phyloP scores from a whole-genome alignment of 441 rosid species.

The Geranium incanum region DNA sequence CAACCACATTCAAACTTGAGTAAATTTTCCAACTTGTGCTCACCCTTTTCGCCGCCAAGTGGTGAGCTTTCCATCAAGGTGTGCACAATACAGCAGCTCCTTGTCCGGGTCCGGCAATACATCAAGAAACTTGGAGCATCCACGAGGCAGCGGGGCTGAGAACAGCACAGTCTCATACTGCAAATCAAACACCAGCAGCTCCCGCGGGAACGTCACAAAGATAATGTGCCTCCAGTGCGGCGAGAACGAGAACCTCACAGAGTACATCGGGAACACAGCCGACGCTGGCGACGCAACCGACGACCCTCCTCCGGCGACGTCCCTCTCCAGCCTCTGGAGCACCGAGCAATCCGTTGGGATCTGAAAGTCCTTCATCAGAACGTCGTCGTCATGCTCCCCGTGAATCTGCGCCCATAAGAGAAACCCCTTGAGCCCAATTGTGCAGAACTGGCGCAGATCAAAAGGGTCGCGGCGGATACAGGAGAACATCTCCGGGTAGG shows the following conservation, averaged over 20 bases:
- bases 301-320: constrained; percentile 33
- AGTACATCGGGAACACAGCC: constrained; percentile 56
- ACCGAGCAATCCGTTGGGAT: constrained; percentile 59
- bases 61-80: constrained; percentile 85
- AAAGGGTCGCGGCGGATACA: constrained; percentile 83
- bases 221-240: constrained; percentile 76
- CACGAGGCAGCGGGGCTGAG: constrained; percentile 63
- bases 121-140: constrained; percentile 75
- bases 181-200: constrained; percentile 80
- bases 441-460: constrained; percentile 78
- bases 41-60: constrained; percentile 91
- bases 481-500: constrained; percentile 67
- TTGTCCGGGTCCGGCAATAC: constrained; percentile 76
- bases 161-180: constrained; percentile 68
- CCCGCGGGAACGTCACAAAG: constrained; percentile 76
- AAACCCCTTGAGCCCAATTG: constrained; percentile 66
- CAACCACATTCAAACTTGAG: constrained; percentile 25
- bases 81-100: constrained; percentile 75
- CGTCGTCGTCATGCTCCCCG: constrained; percentile 57
- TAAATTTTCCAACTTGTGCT: constrained; percentile 23
- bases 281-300: constrained; percentile 52
- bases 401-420: constrained; percentile 58
- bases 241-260: constrained; percentile 69
- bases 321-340: constrained; percentile 60
- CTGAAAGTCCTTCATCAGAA: constrained; percentile 46